Evolutionary conservation across 768 basidiomycete genomes (phyloP), one percentile per base, ranked within the genome.

Genomic region (Calvatia gigantea): DNA sequence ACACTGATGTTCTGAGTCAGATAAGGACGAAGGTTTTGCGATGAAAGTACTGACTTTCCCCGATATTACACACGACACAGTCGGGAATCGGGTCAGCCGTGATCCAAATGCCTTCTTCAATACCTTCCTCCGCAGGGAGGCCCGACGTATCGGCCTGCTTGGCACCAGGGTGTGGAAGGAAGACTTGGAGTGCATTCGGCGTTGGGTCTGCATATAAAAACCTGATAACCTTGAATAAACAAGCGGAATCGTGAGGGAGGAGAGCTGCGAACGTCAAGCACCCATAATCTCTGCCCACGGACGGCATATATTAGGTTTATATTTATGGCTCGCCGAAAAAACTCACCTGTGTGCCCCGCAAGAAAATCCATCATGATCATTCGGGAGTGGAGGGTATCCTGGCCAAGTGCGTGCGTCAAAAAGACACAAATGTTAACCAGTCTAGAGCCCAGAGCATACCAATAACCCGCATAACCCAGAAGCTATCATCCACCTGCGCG

Each of bases 11-110:
- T 41, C 9, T 39, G 41, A 32, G 12, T 23, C 14, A 45, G 35
- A 25, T 27, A 19, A 29, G 25, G n/a, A 11, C 25, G 14, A 11
- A 32, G 14, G 53, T 3, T 15, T 28, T 32, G 32, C 19, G 25
- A 38, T 11, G 0, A 12, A 28, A 15, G n/a, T 29, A 71, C 86
- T 66, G 57, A 90, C 93, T 96, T 75, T 92, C 89, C 21, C 94
- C 94, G 37, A 97, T 86, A 63, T 97, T 97, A 68, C 91, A 93
- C 17, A 97, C 90, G 6, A 96, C 74, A 60, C 89, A 91, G 7
- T 85, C 87, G 12, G 84, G 84, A 19, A 91, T 79, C 0, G 94
- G 94, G 67, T 94, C 86, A 0, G 91, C 93, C 45, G 83, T 81
- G 49, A 95, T 86, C 93, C 94, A 96, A 1, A 76, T 60, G 2